Conservation (phyloP, 2,329 filamentous ascomycete genomes). For the Curvularia lunata region DNA sequence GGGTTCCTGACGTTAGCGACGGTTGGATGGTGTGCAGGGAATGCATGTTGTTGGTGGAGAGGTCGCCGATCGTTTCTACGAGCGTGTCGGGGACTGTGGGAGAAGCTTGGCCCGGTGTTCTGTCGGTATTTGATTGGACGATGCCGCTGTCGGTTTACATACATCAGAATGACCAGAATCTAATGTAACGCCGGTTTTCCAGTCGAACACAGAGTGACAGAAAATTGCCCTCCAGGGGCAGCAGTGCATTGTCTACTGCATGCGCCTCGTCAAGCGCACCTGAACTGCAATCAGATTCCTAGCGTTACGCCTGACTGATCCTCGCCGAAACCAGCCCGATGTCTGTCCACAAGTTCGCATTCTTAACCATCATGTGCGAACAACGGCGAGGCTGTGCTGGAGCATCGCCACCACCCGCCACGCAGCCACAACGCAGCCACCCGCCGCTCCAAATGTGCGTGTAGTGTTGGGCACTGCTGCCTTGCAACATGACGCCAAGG, state of each 20-base stretch:
- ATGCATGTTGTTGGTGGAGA: slow-evolving; percentile 21
- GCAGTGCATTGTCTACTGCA: too few relatives aligned
- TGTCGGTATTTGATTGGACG: too few relatives aligned
- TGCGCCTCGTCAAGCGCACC: too few relatives aligned
- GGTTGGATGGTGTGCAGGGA: slow-evolving; percentile 19
- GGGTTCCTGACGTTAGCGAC: slow-evolving; percentile 20
- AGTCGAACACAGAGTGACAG: too few relatives aligned
- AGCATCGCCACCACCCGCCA: slow-evolving; percentile 6
- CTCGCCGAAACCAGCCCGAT: background rate
- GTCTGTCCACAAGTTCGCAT: background rate
- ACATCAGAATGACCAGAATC: too few relatives aligned
- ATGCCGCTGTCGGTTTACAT: too few relatives aligned
- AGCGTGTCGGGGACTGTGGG: slow-evolving; percentile 2
- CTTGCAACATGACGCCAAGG: slow-evolving; percentile 11
- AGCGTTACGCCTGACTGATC: too few relatives aligned
- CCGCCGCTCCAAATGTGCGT: too few relatives aligned
- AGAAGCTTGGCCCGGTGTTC: slow-evolving; percentile 17
- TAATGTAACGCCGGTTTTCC: too few relatives aligned
- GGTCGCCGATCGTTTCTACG: slow-evolving; percentile 17
- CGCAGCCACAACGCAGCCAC: slow-evolving; percentile 4
- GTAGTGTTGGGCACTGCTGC: background rate
- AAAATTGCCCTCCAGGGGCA: too few relatives aligned
- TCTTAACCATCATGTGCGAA: background rate
- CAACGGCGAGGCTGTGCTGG: slow-evolving; percentile 6
- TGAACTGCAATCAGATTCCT: too few relatives aligned